phyloP scores from a whole-genome alignment of 768 basidiomycete genomes.

The Favolaschia claudopus region DNA sequence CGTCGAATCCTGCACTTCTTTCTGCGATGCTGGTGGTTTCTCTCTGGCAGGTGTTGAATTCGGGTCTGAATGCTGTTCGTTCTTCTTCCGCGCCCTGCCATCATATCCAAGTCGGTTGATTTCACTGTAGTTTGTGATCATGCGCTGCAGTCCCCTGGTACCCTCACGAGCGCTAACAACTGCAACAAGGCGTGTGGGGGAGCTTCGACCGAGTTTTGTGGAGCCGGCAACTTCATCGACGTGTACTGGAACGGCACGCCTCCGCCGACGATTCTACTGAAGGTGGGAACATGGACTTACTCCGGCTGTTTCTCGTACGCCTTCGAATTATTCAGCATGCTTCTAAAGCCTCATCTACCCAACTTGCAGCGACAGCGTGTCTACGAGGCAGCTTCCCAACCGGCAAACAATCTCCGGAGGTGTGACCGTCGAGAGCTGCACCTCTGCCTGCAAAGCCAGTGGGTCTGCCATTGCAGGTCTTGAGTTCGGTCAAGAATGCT shows the following conservation, averaged over 20 bases:
- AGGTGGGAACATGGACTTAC: conserved; percentile 55
- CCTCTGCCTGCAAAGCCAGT: conserved; percentile 44
- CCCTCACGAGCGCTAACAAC: conserved; percentile 30
- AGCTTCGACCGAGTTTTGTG: conserved; percentile 49
- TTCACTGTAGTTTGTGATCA: conserved; percentile 51
- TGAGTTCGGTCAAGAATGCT: conserved; percentile 47
- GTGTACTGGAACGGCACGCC: conserved; percentile 52
- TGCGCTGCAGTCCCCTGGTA: conserved; percentile 40
- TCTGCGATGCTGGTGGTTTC: conserved; percentile 37
- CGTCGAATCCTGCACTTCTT: conserved; percentile 31
- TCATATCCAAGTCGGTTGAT: neutral
- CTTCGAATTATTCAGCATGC: neutral
- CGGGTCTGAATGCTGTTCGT: conserved; percentile 60
- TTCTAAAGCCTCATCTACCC: neutral
- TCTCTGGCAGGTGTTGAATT: conserved; percentile 60
- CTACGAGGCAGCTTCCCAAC: conserved; percentile 13
- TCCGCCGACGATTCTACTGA: conserved; percentile 46
- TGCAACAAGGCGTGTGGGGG: conserved; percentile 55
- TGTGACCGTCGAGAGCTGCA: conserved; percentile 49
- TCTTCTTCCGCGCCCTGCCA: neutral
- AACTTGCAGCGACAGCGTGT: conserved; percentile 10
- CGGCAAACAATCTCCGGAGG: conserved; percentile 30
- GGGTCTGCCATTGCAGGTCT: conserved; percentile 51
- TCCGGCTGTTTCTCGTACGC: conserved; percentile 58
- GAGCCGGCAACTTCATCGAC: conserved; percentile 51